These are phyloP conservation scores for Dictyostelium citrinum DNA, from an alignment of 78 protist genomes.

Conservation along the genomic window DNA sequence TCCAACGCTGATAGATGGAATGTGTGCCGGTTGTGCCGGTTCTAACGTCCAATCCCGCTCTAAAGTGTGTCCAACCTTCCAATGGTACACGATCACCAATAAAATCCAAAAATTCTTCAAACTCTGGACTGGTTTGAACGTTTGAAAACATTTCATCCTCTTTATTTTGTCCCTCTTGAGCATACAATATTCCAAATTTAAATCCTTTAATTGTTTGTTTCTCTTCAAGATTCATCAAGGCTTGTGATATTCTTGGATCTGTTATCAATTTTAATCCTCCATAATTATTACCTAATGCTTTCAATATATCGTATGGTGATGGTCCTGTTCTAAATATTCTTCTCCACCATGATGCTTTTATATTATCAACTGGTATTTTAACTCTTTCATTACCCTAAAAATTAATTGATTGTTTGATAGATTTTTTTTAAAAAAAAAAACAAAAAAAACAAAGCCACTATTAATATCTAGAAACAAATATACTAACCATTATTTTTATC, in stretches of 20 bases:
- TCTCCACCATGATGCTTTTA: conserved; percentile 78
- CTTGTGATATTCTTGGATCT: conserved; percentile 76
- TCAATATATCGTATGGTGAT: conserved; percentile 65
- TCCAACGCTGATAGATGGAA: conserved; percentile 66
- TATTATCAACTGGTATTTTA: conserved; percentile 31
- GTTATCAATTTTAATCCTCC: conserved; percentile 14
- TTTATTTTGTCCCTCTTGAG: conserved; percentile 76
- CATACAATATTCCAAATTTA: conserved; percentile 79
- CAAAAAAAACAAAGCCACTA: not conserved
- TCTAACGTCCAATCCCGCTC: conserved; percentile 77
- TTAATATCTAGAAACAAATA: too few relatives aligned
- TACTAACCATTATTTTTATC: not conserved
- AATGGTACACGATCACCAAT: conserved; percentile 76
- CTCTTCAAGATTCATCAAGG: conserved; percentile 64
- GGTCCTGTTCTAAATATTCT: conserved; percentile 77
- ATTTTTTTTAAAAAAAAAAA: too few relatives aligned
- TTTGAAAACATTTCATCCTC: conserved; percentile 83
- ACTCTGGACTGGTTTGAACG: conserved; percentile 64
- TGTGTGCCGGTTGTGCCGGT: conserved; percentile 78
- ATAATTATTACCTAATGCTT: conserved; percentile 11
- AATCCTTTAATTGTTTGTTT: conserved; percentile 80
- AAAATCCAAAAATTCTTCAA: conserved; percentile 70
- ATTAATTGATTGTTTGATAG: too few relatives aligned
- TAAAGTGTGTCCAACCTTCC: conserved; percentile 52
- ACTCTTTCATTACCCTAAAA: conserved; percentile 78